Percentiles rank a stretch among this genome's conserved stretches.
Conservation (phyloP, 2,329 filamentous ascomycete species). For the Aureobasidium lini region DNA sequence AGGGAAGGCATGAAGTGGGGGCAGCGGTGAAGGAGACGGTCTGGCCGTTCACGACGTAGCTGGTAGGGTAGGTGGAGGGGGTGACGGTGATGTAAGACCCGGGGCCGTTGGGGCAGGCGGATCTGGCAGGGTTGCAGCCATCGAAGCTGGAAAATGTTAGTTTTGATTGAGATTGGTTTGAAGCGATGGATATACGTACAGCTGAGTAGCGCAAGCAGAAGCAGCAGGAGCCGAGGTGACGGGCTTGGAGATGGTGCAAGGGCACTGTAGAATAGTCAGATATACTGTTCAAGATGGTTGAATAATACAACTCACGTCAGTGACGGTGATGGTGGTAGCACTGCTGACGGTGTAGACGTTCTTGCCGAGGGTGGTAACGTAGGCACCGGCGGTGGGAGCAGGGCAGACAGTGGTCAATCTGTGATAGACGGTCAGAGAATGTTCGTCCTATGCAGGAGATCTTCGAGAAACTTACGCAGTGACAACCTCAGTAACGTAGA, state of each 20-base stretch:
- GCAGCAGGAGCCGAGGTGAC: neutral
- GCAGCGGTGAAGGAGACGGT: slow-evolving; percentile 17
- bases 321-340: slow-evolving; percentile 23
- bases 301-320: neutral
- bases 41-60: neutral
- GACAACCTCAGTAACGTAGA: slow-evolving; percentile 18
- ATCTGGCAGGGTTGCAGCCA: neutral
- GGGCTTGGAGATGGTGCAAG: slow-evolving; percentile 19
- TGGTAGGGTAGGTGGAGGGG: slow-evolving; percentile 1
- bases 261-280: slow-evolving; percentile 5
- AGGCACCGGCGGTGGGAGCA: slow-evolving; percentile 49
- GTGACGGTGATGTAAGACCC: slow-evolving; percentile 8
- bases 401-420: slow-evolving; percentile 66
- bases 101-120: neutral
- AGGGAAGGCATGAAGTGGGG: neutral
- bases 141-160: neutral
- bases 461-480: slow-evolving; percentile 41
- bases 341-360: slow-evolving; percentile 61
- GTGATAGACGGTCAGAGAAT: slow-evolving; percentile 42
- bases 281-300: neutral
- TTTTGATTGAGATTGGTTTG: too few species aligned
- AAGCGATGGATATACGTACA: too few species aligned
- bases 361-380: slow-evolving; percentile 45
- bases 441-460: neutral
- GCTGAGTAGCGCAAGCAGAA: neutral